These are phyloP conservation scores for Pestalotiopsis sp. DNA, from an alignment of 2,329 filamentous ascomycete genomes.

Conservation along the genomic window DNA sequence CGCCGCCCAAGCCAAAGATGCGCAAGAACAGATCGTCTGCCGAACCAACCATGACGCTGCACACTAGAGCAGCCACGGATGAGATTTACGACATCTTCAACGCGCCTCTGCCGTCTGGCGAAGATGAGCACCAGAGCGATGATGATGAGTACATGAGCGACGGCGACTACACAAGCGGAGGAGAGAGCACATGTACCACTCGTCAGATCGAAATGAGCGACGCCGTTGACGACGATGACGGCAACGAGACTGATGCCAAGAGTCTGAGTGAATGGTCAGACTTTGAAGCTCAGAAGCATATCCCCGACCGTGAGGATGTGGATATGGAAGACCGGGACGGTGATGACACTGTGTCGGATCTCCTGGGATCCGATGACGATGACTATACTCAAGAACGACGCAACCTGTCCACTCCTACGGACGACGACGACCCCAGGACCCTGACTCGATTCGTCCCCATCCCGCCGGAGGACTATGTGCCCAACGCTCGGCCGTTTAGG, in stretches of 20 bases:
- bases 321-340: slow-evolving; percentile 36
- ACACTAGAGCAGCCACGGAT: slow-evolving; percentile 92
- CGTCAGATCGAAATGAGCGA: slow-evolving; percentile 59
- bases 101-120: slow-evolving; percentile 64
- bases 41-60: slow-evolving; percentile 98
- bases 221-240: slow-evolving; percentile 48
- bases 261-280: slow-evolving; percentile 87
- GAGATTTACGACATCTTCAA: slow-evolving; percentile 99
- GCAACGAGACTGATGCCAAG: slow-evolving; percentile 59
- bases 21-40: slow-evolving; percentile 63
- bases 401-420: slow-evolving; percentile 32
- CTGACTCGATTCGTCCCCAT: slow-evolving; percentile 75
- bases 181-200: slow-evolving; percentile 81
- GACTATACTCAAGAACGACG: slow-evolving; percentile 40
- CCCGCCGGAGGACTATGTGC: slow-evolving; percentile 84
- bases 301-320: slow-evolving; percentile 48
- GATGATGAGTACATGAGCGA: slow-evolving; percentile 74
- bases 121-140: slow-evolving; percentile 45
- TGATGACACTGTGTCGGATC: slow-evolving; percentile 42
- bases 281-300: slow-evolving; percentile 74
- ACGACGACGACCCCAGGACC: slow-evolving; percentile 50
- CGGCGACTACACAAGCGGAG: slow-evolving; percentile 80
- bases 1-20: slow-evolving; percentile 82
- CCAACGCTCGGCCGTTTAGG: slow-evolving; percentile 77
- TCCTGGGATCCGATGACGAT: slow-evolving; percentile 40